Base-by-base conservation (phyloP, 768 basidiomycete species). In the Amanita molliuscula region DNA sequence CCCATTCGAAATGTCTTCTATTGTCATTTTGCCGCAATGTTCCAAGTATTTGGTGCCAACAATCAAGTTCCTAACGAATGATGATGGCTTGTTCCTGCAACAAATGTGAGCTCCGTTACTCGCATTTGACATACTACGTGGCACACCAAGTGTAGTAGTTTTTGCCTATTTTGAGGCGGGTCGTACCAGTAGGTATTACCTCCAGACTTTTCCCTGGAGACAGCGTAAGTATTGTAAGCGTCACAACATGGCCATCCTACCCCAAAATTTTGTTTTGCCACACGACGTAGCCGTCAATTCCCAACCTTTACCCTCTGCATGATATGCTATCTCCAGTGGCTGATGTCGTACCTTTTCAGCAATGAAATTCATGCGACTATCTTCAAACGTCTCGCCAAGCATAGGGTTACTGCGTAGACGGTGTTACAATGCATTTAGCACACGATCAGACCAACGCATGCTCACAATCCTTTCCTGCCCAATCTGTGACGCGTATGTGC, bases 1-100 rank as follows among this genome's bases (percentile, higher is more conserved):
- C 10, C 73, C 70, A 21, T 70, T 75, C 23, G 69, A 69, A 5
- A 64, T 68, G 56, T 89, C 88, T 52, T 79, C 78, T 40, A 94
- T 79, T 9, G 70, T 76, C 79, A 92, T 78, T 61, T 84, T 77
- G 23, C 90, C 90, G 35, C 74, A 76, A 58, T 92, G 91, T 60
- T 92, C 90, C 23, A 94, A 74, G 61, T 93, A 94, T 60, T 92
- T 92, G 21, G 87, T 84, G 8, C 91, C 91, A 65, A 89, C 83
- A 79, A 93, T 82, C 51, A 94, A 68, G 65, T 92, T 92, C 53
- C 90, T 72, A 72, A 92, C 81, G 65, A 92, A 94, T 2, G 87
- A 87, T 0, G 88, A 89, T 1, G 90, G 90, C 55, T 84, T 88
- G 42, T 77, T 83, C 89, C 90, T 90, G 57, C 9, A 3, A 20